phyloP scores from a whole-genome alignment of 345 rosid species.

The Populus alba region DNA sequence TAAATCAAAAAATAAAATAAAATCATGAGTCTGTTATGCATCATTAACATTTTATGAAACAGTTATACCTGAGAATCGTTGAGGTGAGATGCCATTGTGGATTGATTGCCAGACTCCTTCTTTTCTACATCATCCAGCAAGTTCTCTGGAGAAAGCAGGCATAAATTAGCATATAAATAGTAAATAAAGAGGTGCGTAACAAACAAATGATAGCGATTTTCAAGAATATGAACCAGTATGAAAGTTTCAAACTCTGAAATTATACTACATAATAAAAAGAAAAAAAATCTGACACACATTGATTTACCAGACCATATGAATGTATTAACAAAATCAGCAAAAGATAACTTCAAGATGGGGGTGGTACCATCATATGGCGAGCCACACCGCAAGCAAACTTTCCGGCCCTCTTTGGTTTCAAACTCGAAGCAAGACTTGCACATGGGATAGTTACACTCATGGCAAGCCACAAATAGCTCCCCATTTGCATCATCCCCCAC shows the following conservation, averaged over 20 bases:
- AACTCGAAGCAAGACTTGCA: slow-evolving; percentile 84
- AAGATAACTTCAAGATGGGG: not conserved
- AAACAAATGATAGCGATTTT: not conserved
- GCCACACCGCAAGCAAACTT: slow-evolving; percentile 76
- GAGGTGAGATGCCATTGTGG: slow-evolving; percentile 48
- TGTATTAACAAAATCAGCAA: not conserved
- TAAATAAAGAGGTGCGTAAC: not conserved
- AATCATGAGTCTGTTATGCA: not conserved
- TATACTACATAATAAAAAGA: not conserved
- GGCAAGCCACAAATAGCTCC: slow-evolving; percentile 71
- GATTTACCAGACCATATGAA: not conserved
- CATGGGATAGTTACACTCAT: slow-evolving; percentile 81
- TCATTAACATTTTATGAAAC: not conserved
- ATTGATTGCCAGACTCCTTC: slow-evolving; percentile 38
- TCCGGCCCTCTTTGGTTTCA: slow-evolving; percentile 79
- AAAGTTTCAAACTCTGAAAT: not conserved
- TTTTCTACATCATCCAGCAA: slow-evolving; percentile 50
- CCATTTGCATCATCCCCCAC: slow-evolving; percentile 65
- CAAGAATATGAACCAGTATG: not conserved
- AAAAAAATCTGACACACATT: not conserved
- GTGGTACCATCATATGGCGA: slow-evolving; percentile 63
- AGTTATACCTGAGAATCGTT: slow-evolving; percentile 50
- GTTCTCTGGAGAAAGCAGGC: slow-evolving; percentile 43
- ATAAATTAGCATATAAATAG: slow-evolving; percentile 1
- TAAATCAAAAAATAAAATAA: not conserved